Conservation (phyloP, 1,284 basidiomycete genomes). For the Cryptococcus floricola region DNA sequence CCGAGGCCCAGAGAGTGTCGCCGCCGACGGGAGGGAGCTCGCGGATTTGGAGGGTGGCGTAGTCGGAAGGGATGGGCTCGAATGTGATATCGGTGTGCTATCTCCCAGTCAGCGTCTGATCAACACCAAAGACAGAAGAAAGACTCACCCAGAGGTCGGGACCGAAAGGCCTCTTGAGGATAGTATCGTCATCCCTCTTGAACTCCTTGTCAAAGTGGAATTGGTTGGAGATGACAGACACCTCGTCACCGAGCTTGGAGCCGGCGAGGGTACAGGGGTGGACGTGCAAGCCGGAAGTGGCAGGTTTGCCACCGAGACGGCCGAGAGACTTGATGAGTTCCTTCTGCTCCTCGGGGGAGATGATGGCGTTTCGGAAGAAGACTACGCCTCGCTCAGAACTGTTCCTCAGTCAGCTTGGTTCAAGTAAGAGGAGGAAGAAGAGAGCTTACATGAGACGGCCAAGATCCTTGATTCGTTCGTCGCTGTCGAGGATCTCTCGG, state of each 20-base stretch:
- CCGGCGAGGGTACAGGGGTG: slow-evolving; percentile 61
- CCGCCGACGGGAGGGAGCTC: slow-evolving; percentile 2
- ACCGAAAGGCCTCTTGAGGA: slow-evolving; percentile 17
- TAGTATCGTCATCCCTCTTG: slow-evolving; percentile 12
- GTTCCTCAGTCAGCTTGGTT: not conserved
- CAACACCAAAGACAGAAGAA: not conserved
- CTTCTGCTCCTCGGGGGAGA: slow-evolving; percentile 53
- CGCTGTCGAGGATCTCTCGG: slow-evolving; percentile 27
- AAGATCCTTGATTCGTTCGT: slow-evolving; percentile 27
- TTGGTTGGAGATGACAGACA: slow-evolving; percentile 29
- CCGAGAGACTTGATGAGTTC: slow-evolving; percentile 56
- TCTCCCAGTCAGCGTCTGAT: not conserved
- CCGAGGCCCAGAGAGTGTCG: slow-evolving; percentile 49
- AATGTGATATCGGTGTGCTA: slow-evolving; percentile 62
- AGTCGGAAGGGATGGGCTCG: slow-evolving; percentile 63
- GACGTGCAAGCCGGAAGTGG: slow-evolving; percentile 57
- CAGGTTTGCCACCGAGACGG: slow-evolving; percentile 58
- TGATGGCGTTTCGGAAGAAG: slow-evolving; percentile 58
- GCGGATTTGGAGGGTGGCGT: slow-evolving; percentile 30
- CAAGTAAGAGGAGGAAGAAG: not conserved
- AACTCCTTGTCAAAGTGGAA: slow-evolving; percentile 29
- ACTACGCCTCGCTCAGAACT: slow-evolving; percentile 64
- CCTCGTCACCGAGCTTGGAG: slow-evolving; percentile 34
- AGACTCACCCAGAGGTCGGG: slow-evolving; percentile 23
- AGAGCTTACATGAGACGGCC: slow-evolving; percentile 30